phyloP scores from a whole-genome alignment of 768 basidiomycete genomes.

The Auricularia auricula-judae region DNA sequence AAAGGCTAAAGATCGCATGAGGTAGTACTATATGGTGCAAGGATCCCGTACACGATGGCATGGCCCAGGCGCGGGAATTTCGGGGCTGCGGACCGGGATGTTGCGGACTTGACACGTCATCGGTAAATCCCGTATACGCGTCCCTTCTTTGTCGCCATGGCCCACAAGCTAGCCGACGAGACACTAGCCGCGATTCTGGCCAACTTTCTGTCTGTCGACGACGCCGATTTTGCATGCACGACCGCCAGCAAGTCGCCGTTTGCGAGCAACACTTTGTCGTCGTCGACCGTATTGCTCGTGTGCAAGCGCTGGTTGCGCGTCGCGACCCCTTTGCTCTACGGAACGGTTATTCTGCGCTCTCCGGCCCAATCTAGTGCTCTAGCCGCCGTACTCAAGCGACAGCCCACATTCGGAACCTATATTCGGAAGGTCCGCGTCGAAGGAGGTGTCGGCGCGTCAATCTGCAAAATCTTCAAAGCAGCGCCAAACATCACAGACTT shows the following conservation, averaged over 20 bases:
- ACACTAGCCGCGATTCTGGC: neutral
- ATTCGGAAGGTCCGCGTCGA: neutral
- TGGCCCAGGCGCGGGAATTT: too few relatives aligned
- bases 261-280: neutral
- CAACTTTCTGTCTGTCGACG: neutral
- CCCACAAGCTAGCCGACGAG: neutral
- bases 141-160: neutral
- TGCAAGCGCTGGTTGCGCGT: neutral
- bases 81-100: too few relatives aligned
- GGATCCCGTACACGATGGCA: too few relatives aligned
- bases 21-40: too few relatives aligned
- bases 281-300: neutral
- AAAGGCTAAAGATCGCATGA: too few relatives aligned
- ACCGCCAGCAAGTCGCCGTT: neutral
- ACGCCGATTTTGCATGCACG: neutral
- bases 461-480: neutral
- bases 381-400: neutral
- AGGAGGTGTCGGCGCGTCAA: neutral
- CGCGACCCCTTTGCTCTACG: neutral
- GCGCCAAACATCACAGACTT: neutral
- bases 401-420: neutral
- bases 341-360: neutral
- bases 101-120: too few relatives aligned
- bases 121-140: too few relatives aligned
- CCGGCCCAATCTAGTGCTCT: neutral